Conservation (phyloP, 1,139 yeast species). For the Taiozyma onychis region DNA sequence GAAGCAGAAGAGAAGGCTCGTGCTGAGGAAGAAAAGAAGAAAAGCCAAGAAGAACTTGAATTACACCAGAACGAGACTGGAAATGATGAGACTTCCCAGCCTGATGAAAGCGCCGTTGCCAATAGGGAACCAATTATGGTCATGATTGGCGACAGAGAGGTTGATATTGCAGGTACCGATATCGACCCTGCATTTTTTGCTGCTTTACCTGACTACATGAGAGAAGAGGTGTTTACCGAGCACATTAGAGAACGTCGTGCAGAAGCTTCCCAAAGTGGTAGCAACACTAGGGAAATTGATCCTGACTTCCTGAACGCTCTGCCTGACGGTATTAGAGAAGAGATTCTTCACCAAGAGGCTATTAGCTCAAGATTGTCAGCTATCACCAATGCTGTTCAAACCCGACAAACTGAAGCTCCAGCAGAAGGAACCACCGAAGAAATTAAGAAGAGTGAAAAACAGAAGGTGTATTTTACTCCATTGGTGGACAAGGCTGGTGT, state of each 20-base stretch:
- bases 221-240: constrained; percentile 88
- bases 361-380: constrained; percentile 7
- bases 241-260: constrained; percentile 68
- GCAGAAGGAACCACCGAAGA: constrained; percentile 18
- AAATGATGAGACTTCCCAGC: constrained; percentile 1
- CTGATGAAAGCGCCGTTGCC: constrained; percentile 1
- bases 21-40: constrained; percentile 33
- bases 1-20: constrained; percentile 25
- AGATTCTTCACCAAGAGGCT: constrained; percentile 65
- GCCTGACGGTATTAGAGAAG: constrained; percentile 70
- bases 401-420: not conserved
- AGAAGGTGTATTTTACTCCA: constrained; percentile 51
- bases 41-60: constrained; percentile 16
- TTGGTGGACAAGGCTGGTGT: constrained; percentile 73
- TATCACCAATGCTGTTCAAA: not conserved
- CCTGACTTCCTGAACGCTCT: constrained; percentile 79
- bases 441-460: constrained; percentile 26
- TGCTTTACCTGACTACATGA: constrained; percentile 88
- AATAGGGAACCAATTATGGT: constrained; percentile 56
- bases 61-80: constrained; percentile 18
- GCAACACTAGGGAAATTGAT: constrained; percentile 59
- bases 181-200: constrained; percentile 88
- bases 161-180: constrained; percentile 85
- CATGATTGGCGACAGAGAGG: constrained; percentile 69
- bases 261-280: constrained; percentile 35